Evolutionary conservation across 2,329 filamentous ascomycete species (phyloP), one percentile per base, ranked within the genome.

Genomic region (Aureobasidium sp.): DNA sequence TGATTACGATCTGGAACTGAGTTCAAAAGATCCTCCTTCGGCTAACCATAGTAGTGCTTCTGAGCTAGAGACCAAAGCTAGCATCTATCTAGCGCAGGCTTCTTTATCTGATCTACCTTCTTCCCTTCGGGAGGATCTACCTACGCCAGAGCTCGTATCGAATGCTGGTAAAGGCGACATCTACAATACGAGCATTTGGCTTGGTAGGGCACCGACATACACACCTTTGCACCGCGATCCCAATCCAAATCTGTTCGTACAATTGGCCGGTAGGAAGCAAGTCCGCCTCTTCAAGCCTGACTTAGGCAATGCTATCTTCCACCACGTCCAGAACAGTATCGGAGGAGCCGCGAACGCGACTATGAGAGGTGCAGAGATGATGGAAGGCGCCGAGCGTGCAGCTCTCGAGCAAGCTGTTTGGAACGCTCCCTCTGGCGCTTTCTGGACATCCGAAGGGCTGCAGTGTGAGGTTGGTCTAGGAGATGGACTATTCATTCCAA

Each of bases 171-270:
- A 83, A 66, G 91, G 90, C 3, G 92, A 97, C 71, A 75, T 97
- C n/a, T 97, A 97, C 71, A 83, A 82, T 67, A 87, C 88, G 0
- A 95, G 89, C 67, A 78, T 97, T 47, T 99, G 93, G 93, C 81
- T 97, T 11, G 94, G 94, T 0, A 78, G 87, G 14, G 85, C 91
- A 42, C 91, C 91, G 0, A 97, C 92, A 0, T 91, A 91, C 67
- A 97, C 94, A 0, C 91, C 94, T 3, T 78, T 96, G 3, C 94
- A 99, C 74, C 84, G 89, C 60, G 94, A 99, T 69, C 94, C 94
- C 0, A 97, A 97, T 68, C 91, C 91, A 0, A 99, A 99, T 70
- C 69, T 97, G 0, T 96, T 97, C 71, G 84, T 90, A 49, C 94
- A 99, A 74, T 73, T 97, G 13, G 84, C 84, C 16, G 85, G 90